These are phyloP conservation scores for Aschersonia sp. DNA, from an alignment of 2,329 filamentous ascomycete genomes.

Conservation along the genomic window DNA sequence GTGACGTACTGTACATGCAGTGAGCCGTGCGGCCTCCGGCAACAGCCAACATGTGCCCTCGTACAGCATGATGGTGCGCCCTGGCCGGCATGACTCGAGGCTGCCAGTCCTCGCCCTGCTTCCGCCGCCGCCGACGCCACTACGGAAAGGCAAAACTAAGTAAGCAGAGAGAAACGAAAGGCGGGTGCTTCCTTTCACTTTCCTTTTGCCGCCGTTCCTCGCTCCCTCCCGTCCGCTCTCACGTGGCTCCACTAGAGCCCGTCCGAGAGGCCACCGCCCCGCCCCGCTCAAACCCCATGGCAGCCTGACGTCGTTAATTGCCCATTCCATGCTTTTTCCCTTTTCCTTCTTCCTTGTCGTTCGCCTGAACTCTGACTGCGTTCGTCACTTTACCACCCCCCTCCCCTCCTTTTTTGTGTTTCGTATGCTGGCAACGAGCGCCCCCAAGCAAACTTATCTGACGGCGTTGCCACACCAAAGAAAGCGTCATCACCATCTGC, in stretches of 20 bases:
- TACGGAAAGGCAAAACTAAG: not conserved
- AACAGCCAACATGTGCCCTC: too few species aligned
- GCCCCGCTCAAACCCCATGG: not conserved
- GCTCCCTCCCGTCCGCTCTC: not conserved
- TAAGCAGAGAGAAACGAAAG: not conserved
- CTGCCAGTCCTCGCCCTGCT: too few species aligned
- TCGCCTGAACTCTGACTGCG: too few species aligned
- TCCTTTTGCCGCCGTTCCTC: not conserved
- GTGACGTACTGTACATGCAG: too few species aligned
- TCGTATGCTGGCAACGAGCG: not conserved
- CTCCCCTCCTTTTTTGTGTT: not conserved
- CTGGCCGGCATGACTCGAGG: too few species aligned
- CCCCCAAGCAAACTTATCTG: not conserved
- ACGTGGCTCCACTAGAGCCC: not conserved
- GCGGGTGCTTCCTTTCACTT: not conserved
- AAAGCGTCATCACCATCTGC: not conserved
- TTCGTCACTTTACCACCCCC: not conserved
- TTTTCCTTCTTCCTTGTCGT: not conserved
- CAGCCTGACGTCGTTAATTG: not conserved
- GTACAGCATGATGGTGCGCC: too few species aligned
- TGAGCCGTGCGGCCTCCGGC: too few species aligned
- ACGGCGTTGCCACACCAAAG: not conserved
- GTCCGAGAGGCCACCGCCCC: not conserved
- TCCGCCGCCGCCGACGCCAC: not conserved
- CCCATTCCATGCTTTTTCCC: not conserved